Evolutionary conservation across 768 basidiomycete genomes (phyloP).

Genomic region (Russula earlei): DNA sequence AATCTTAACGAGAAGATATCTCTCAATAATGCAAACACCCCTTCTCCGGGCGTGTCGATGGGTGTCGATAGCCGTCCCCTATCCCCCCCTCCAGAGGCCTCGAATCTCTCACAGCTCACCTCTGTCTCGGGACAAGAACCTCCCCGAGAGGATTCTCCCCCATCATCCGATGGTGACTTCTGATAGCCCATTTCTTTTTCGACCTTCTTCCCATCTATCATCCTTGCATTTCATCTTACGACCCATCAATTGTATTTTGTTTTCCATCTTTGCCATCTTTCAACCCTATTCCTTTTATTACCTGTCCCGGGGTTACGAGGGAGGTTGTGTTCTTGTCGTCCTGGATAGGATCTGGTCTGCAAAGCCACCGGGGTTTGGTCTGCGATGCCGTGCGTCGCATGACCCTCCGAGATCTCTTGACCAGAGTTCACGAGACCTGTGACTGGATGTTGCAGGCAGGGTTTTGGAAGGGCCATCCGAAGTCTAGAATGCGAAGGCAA

Average conservation of each 20-base stretch:
- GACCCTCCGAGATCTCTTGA: conserved; percentile 18
- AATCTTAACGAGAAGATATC: conserved; percentile 79
- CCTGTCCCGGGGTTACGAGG: conserved; percentile 11
- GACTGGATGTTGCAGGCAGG: conserved; percentile 34
- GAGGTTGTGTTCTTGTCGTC: conserved; percentile 13
- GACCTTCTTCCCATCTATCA: conserved; percentile 18
- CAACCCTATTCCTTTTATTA: conserved; percentile 6
- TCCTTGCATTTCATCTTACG: conserved; percentile 19
- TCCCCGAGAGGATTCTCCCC: conserved; percentile 52
- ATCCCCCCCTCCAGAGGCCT: conserved; percentile 55
- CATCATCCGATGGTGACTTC: conserved; percentile 28
- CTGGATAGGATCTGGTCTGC: conserved; percentile 22
- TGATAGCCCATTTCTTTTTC: conserved; percentile 22
- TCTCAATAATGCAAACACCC: conserved; percentile 48
- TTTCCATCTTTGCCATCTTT: conserved; percentile 30
- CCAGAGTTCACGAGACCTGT: conserved; percentile 26
- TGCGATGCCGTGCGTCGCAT: conserved; percentile 29
- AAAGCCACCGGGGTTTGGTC: conserved; percentile 28
- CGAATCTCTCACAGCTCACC: conserved; percentile 37
- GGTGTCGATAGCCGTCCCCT: conserved; percentile 42
- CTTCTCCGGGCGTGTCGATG: conserved; percentile 38
- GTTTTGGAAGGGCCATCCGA: conserved; percentile 30
- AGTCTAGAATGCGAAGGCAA: conserved; percentile 19
- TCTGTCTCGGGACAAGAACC: conserved; percentile 52
- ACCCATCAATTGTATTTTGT: conserved; percentile 24